phyloP scores from a whole-genome alignment of 1,139 yeast genomes.

The Diutina rugosa region DNA sequence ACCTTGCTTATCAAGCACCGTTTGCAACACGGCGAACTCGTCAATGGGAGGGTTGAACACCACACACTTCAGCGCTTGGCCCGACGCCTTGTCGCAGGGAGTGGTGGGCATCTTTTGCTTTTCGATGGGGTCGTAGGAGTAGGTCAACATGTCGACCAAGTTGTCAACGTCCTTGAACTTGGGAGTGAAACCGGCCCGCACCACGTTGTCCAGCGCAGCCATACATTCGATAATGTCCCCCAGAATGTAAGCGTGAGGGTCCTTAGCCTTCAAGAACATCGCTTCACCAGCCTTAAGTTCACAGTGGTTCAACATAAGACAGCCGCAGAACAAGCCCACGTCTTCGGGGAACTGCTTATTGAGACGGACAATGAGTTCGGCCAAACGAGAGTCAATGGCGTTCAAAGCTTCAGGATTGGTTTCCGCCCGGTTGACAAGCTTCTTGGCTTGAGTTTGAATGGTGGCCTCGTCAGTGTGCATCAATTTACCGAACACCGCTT shows the following conservation, averaged over 20 bases:
- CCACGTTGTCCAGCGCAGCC: conserved; percentile 98
- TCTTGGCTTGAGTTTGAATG: conserved; percentile 42
- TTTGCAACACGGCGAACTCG: conserved; percentile 85
- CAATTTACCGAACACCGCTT: conserved; percentile 61
- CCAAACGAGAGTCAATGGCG: conserved; percentile 33
- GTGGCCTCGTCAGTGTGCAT: conserved; percentile 60
- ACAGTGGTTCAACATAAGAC: conserved; percentile 83
- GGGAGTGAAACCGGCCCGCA: conserved; percentile 97
- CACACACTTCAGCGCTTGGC: conserved; percentile 47
- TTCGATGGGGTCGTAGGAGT: conserved; percentile 76
- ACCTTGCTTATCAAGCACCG: conserved; percentile 32
- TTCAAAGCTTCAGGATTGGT: conserved; percentile 36
- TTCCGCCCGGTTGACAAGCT: conserved; percentile 51
- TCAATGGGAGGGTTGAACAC: conserved; percentile 94
- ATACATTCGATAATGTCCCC: conserved; percentile 98
- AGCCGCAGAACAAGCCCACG: conserved; percentile 92
- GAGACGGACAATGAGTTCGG: conserved; percentile 62
- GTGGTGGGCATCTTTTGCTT: conserved; percentile 81
- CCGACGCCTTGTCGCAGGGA: conserved; percentile 48
- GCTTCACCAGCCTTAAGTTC: conserved; percentile 84
- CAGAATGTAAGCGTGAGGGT: conserved; percentile 92
- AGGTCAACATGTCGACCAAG: conserved; percentile 83
- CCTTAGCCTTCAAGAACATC: conserved; percentile 91
- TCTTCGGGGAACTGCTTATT: conserved; percentile 86
- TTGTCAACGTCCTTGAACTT: conserved; percentile 91